Percentiles rank a stretch among this genome's conserved stretches.
Evolutionary conservation across 2,329 filamentous ascomycete genomes (phyloP).

Genomic region (Aspergillus flavus): DNA sequence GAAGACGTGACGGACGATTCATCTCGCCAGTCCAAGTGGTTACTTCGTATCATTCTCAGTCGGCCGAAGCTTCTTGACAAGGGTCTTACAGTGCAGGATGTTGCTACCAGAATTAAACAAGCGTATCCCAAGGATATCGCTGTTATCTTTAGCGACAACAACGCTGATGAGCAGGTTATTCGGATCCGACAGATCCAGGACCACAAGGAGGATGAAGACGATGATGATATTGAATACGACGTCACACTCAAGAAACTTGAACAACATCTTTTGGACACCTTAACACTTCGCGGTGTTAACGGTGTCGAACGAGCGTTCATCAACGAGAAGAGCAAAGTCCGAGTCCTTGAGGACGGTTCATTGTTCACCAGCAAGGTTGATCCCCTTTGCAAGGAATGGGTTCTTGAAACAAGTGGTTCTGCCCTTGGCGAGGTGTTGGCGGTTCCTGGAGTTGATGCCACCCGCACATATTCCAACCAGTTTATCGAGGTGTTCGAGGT

Average conservation of each 20-base stretch:
- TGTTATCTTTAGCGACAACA: constrained; percentile 97
- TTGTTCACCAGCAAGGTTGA: constrained; percentile 75
- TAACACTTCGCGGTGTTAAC: constrained; percentile 86
- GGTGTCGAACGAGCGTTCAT: constrained; percentile 92
- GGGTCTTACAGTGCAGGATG: constrained; percentile 84
- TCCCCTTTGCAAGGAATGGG: constrained; percentile 83
- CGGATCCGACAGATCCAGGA: constrained; percentile 80
- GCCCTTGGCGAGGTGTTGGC: constrained; percentile 80
- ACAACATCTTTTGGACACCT: constrained; percentile 84
- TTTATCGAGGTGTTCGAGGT: constrained; percentile 93
- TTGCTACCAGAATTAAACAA: constrained; percentile 85
- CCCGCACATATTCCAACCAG: constrained; percentile 89
- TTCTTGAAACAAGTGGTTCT: constrained; percentile 91
- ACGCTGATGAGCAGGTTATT: constrained; percentile 91
- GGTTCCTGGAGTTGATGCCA: constrained; percentile 84
- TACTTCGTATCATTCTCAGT: constrained; percentile 89
- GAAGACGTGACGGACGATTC: constrained; percentile 72
- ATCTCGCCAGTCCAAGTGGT: constrained; percentile 81
- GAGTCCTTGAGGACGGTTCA: constrained; percentile 69
- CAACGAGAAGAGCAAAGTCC: constrained; percentile 73
- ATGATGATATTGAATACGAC: constrained; percentile 78
- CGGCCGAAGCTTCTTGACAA: constrained; percentile 93
- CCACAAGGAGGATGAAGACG: constrained; percentile 73
- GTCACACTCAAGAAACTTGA: constrained; percentile 91
- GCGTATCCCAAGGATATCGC: constrained; percentile 83